A percentile compares a stretch with the other conserved stretches of the same genome.
phyloP scores from a whole-genome alignment of 139 green algal genomes.

The Picochlorum sp. region DNA sequence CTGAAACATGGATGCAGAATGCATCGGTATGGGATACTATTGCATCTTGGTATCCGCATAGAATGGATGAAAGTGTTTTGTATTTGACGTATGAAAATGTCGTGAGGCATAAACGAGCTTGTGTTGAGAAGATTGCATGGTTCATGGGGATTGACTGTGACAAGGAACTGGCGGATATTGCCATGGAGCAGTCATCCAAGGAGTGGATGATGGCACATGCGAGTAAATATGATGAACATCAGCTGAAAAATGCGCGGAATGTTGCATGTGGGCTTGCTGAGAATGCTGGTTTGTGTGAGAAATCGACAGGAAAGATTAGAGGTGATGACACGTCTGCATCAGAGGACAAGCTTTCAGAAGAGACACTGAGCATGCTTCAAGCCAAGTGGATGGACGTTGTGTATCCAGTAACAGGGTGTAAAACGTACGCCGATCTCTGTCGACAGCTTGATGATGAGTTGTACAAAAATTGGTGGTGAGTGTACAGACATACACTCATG shows the following conservation, averaged over 20 bases:
- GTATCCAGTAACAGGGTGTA: constrained; percentile 16
- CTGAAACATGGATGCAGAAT: constrained; percentile 19
- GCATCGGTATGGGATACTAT: constrained; percentile 27
- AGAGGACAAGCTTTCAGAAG: constrained; percentile 4
- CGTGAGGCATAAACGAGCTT: constrained; percentile 19
- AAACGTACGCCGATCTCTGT: constrained; percentile 40
- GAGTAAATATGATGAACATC: constrained; percentile 35
- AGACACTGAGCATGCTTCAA: constrained; percentile 12
- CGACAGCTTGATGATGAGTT: constrained; percentile 16
- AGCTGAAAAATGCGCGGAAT: constrained; percentile 23
- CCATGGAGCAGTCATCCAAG: constrained; percentile 27
- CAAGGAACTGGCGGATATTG: constrained; percentile 21
- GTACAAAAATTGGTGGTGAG: constrained; percentile 1
- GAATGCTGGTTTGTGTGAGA: constrained; percentile 14
- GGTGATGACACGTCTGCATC: constrained; percentile 1
- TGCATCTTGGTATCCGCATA: constrained; percentile 31
- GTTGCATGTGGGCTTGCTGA: constrained; percentile 8
- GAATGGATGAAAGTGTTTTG: constrained; percentile 27
- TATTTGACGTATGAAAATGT: constrained; percentile 44
- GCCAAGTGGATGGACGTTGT: constrained; percentile 28
- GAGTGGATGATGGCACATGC: constrained; percentile 23
- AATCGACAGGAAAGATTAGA: constrained; percentile 15
- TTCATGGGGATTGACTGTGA: constrained; percentile 24
- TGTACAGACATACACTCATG: neutral
- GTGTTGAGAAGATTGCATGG: constrained; percentile 22